A percentile compares a stretch with the other conserved stretches of the same genome.
These are phyloP conservation scores for Ilyonectria destructans DNA, from an alignment of 2,329 filamentous ascomycete genomes.

Conservation along the genomic window DNA sequence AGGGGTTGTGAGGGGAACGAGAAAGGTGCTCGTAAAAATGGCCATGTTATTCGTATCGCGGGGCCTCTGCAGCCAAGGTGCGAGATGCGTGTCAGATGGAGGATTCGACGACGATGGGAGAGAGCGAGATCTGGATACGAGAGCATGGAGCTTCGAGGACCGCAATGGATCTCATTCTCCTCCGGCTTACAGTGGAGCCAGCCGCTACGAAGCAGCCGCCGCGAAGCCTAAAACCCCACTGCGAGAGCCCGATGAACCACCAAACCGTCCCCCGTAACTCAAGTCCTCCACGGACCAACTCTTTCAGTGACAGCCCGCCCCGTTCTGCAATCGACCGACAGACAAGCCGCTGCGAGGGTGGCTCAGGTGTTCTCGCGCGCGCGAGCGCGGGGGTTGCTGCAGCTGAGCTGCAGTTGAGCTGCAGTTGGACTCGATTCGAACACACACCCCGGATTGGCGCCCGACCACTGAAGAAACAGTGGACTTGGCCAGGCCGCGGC, in stretches of 20 bases:
- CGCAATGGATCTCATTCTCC: not conserved
- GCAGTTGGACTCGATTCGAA: not conserved
- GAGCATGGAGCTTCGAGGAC: not conserved
- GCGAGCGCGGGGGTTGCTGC: no score
- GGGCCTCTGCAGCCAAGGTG: not conserved
- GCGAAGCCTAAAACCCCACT: conserved; percentile 1
- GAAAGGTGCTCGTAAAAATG: not conserved
- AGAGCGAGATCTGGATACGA: not conserved
- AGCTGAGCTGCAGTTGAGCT: not conserved
- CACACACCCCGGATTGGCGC: not conserved
- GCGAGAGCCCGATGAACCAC: not conserved
- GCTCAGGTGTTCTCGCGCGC: no score
- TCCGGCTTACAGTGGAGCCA: not conserved
- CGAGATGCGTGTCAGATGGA: not conserved
- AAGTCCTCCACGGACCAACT: not conserved
- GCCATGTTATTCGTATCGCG: conserved; percentile 1
- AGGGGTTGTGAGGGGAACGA: conserved; percentile 1
- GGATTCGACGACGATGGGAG: not conserved
- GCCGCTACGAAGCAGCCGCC: not conserved
- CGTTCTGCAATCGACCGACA: no score
- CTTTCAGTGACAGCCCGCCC: not conserved
- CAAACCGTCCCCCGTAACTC: not conserved
- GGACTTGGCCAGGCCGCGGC: not conserved
- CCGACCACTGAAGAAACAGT: not conserved
- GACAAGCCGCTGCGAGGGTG: no score